These are phyloP conservation scores for Claviceps pusilla DNA, from an alignment of 2,329 filamentous ascomycete species.

Conservation along the genomic window DNA sequence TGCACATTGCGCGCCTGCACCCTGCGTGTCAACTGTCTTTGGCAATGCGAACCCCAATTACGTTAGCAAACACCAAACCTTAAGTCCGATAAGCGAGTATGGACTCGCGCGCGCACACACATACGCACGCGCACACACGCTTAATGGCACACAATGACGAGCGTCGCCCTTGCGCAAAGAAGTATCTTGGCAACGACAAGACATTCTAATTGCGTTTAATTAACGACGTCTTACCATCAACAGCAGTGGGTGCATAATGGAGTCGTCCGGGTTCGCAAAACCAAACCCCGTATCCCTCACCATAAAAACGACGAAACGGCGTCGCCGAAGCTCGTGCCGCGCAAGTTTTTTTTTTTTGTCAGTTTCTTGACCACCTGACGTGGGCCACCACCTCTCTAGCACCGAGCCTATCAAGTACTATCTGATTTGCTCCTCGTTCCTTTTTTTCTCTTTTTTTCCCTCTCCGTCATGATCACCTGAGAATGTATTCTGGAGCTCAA, in stretches of 20 bases:
- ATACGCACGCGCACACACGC: not conserved
- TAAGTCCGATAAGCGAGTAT: conserved; percentile 6
- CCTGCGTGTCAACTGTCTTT: not conserved
- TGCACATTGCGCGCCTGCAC: not conserved
- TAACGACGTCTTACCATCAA: not conserved
- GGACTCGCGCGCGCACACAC: not conserved
- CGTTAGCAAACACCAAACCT: not conserved
- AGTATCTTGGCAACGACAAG: not conserved
- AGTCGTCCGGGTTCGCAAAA: not conserved
- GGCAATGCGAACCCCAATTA: not conserved
- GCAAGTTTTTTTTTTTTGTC: not conserved
- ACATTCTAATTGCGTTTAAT: not conserved
- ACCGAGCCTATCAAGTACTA: not conserved
- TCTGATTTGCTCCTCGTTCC: not conserved
- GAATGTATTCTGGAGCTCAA: too few relatives aligned
- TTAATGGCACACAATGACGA: too few relatives aligned
- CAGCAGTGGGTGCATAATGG: not conserved
- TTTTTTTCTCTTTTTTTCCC: not conserved
- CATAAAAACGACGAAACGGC: not conserved
- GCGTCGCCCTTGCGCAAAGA: too few relatives aligned
- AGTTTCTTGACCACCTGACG: not conserved
- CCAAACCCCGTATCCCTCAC: not conserved
- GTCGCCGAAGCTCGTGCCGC: not conserved
- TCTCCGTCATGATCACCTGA: too few relatives aligned
- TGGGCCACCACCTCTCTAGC: not conserved